Conservation (phyloP, 768 basidiomycete species). For the Tubosaeta brunneosetosa region DNA sequence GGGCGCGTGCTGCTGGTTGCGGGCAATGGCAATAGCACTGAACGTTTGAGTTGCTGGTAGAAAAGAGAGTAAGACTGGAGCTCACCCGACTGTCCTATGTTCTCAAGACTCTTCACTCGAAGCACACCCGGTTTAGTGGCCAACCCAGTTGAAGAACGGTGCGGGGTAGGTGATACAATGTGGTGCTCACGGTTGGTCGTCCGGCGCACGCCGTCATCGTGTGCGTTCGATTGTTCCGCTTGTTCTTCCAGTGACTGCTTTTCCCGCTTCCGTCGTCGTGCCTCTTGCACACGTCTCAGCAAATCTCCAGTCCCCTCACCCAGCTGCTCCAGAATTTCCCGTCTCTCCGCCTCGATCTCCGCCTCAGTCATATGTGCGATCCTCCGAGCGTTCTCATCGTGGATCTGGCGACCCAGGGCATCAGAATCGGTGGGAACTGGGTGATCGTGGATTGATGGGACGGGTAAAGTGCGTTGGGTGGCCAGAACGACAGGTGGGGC, state of each 20-base stretch:
- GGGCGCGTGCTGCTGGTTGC: slow-evolving; percentile 54
- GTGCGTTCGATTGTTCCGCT: no score
- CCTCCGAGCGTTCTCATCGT: slow-evolving; percentile 58
- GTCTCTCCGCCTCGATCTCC: slow-evolving; percentile 61
- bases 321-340: slow-evolving; percentile 66
- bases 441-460: slow-evolving; percentile 13
- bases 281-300: slow-evolving; percentile 36
- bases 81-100: slow-evolving; percentile 21
- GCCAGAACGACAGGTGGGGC: slow-evolving; percentile 30
- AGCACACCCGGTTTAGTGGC: slow-evolving; percentile 21
- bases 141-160: slow-evolving; percentile 7
- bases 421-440: slow-evolving; percentile 23
- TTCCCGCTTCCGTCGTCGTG: slow-evolving; percentile 15
- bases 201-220: neutral
- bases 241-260: slow-evolving; percentile 1
- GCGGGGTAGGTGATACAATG: slow-evolving; percentile 13
- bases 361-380: slow-evolving; percentile 67
- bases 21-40: slow-evolving; percentile 41
- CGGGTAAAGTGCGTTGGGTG: neutral
- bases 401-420: slow-evolving; percentile 51
- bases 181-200: neutral
- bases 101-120: slow-evolving; percentile 30
- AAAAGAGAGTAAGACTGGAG: neutral
- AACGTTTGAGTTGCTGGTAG: neutral
- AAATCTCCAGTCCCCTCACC: slow-evolving; percentile 63